Percentiles rank a stretch among this genome's conserved stretches.
These are phyloP conservation scores for Trichoderma asperellum DNA, from an alignment of 2,329 filamentous ascomycete genomes.

Conservation along the genomic window DNA sequence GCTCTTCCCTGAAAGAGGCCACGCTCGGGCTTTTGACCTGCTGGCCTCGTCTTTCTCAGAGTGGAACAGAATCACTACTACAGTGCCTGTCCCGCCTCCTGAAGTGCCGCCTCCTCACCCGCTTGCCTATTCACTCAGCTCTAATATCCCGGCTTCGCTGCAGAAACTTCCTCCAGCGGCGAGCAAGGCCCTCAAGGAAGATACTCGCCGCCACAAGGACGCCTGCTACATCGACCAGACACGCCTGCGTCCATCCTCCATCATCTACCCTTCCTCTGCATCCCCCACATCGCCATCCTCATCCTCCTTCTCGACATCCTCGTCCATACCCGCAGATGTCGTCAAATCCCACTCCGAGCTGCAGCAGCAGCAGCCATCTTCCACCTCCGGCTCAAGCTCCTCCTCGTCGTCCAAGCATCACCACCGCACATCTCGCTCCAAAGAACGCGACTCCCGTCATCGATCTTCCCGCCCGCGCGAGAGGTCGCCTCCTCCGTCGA, in stretches of 20 bases:
- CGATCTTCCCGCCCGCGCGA: constrained; percentile 11
- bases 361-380: background rate
- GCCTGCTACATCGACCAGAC: constrained; percentile 15
- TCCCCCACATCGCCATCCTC: background rate
- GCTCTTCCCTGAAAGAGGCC: constrained; percentile 66
- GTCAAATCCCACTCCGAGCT: background rate
- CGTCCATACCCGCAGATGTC: background rate
- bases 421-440: constrained; percentile 14
- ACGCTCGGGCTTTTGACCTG: constrained; percentile 61
- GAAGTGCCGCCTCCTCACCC: background rate
- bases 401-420: constrained; percentile 10
- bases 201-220: constrained; percentile 24
- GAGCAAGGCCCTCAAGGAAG: constrained; percentile 22
- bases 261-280: background rate
- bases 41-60: constrained; percentile 41
- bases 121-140: background rate
- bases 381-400: background rate
- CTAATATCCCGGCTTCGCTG: background rate
- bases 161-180: constrained; percentile 17
- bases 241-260: constrained; percentile 4
- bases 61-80: constrained; percentile 16
- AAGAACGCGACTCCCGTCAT: constrained; percentile 8
- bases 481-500: constrained; percentile 6
- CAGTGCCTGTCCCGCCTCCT: background rate
- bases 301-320: background rate